These are phyloP conservation scores for Allium sativum DNA, from an alignment of 106 monocot species.

Conservation along the genomic window DNA sequence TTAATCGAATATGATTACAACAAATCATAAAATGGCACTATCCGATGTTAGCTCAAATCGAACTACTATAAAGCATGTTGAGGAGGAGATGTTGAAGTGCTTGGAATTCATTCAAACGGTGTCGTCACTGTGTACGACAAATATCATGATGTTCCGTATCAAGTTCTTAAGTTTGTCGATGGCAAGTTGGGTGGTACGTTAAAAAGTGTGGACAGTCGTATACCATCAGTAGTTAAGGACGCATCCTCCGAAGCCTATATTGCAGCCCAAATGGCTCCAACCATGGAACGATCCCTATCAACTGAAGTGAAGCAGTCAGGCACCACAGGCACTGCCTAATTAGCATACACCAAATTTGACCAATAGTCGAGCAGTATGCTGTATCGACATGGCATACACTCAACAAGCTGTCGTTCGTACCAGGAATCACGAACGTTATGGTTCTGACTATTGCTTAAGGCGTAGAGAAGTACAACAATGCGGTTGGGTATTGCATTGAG, in stretches of 20 bases:
- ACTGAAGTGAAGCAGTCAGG: conserved; percentile 31
- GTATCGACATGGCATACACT: conserved; percentile 42
- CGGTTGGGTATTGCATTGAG: conserved; percentile 14
- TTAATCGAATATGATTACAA: too few species aligned
- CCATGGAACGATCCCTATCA: conserved; percentile 18
- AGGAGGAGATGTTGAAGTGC: too few species aligned
- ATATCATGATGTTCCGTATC: too few species aligned
- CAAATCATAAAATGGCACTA: too few species aligned
- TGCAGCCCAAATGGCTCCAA: conserved; percentile 17
- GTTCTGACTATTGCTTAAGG: conserved; percentile 42
- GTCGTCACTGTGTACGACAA: too few species aligned
- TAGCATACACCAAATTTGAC: conserved; percentile 23
- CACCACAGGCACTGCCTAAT: background rate
- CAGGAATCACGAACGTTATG: conserved; percentile 34
- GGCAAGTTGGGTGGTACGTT: conserved; percentile 23
- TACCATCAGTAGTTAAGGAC: conserved; percentile 32
- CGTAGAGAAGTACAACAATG: conserved; percentile 45
- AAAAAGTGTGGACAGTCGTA: conserved; percentile 16
- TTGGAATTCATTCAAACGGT: too few species aligned
- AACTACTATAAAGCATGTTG: too few species aligned
- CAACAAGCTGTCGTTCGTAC: conserved; percentile 43
- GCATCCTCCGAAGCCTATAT: conserved; percentile 19
- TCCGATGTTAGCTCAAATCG: too few species aligned
- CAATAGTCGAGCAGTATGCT: conserved; percentile 36
- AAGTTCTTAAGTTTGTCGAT: too few species aligned